Conservation (phyloP, 2,329 filamentous ascomycete species). For the Fusarium subtropicale region DNA sequence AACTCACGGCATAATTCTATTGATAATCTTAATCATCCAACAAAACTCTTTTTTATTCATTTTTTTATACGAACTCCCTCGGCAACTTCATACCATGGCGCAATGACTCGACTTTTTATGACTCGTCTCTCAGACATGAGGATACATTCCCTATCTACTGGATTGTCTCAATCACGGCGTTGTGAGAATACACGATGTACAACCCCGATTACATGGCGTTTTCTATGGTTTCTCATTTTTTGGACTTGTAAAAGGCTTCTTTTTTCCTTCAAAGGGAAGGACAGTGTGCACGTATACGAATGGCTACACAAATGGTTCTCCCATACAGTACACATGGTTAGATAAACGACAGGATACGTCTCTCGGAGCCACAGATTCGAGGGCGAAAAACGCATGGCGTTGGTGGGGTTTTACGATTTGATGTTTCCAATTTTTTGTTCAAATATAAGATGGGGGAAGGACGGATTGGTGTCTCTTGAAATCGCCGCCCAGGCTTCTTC, state of each 20-base stretch:
- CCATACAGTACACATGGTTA: constrained; percentile 31
- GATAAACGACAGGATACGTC: constrained; percentile 44
- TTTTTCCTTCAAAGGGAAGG: constrained; percentile 14
- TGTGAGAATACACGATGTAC: constrained; percentile 41
- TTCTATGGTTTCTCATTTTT: constrained; percentile 12
- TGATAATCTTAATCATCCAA: constrained; percentile 44
- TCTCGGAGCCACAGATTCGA: constrained; percentile 22
- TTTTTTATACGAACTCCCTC: neutral
- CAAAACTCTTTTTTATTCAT: neutral
- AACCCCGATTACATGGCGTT: constrained; percentile 36
- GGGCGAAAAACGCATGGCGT: constrained; percentile 44
- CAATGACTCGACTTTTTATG: constrained; percentile 18
- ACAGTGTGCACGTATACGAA: constrained; percentile 43
- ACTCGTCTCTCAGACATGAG: constrained; percentile 8
- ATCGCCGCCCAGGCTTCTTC: constrained; percentile 8
- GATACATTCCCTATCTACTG: constrained; percentile 13
- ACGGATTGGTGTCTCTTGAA: neutral
- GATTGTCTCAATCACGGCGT: constrained; percentile 35
- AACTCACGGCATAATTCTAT: constrained; percentile 24
- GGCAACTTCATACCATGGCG: constrained; percentile 11
- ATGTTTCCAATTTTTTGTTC: constrained; percentile 33
- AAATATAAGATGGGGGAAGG: constrained; percentile 17
- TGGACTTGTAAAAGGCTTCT: constrained; percentile 17
- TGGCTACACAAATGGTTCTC: constrained; percentile 41
- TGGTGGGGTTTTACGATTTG: constrained; percentile 35